These are phyloP conservation scores for Pythium periplocum DNA, from an alignment of 352 stramenopile genomes.

Conservation along the genomic window DNA sequence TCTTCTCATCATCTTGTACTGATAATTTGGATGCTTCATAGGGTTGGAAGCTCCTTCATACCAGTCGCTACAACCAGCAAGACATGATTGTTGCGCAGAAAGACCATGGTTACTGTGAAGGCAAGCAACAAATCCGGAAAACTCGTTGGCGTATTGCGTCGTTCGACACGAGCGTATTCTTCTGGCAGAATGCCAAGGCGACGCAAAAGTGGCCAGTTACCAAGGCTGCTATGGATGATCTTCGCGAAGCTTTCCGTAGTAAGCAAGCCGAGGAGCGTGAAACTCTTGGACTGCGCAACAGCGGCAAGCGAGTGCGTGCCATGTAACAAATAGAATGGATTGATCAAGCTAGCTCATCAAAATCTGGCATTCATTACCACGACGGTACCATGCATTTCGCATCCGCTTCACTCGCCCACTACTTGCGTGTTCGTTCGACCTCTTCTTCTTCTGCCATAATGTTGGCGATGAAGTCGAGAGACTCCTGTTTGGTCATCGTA, in stretches of 20 bases:
- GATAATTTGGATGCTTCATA: constrained; percentile 4
- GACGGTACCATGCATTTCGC: too few relatives aligned
- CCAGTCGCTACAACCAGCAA: constrained; percentile 68
- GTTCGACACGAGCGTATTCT: constrained; percentile 95
- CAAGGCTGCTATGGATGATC: constrained; percentile 38
- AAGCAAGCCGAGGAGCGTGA: constrained; percentile 78
- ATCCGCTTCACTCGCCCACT: constrained; percentile 1
- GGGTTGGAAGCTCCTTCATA: constrained; percentile 76
- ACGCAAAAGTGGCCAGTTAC: constrained; percentile 65
- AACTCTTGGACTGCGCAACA: constrained; percentile 55
- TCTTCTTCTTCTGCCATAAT: constrained; percentile 88
- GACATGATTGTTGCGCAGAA: constrained; percentile 78
- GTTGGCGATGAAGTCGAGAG: constrained; percentile 94
- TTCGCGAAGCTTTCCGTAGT: constrained; percentile 64
- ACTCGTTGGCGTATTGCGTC: constrained; percentile 88
- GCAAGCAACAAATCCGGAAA: constrained; percentile 88
- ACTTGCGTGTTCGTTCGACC: constrained; percentile 34
- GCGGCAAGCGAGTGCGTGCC: constrained; percentile 52
- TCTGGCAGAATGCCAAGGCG: constrained; percentile 91
- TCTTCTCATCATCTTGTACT: neutral
- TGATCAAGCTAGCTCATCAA: too few relatives aligned
- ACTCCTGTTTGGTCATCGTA: constrained; percentile 94
- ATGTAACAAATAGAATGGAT: neutral
- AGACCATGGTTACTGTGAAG: constrained; percentile 89
- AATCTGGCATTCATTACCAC: too few relatives aligned